Conservation (phyloP, 2,329 filamentous ascomycete genomes). For the Talaromyces sp. region DNA sequence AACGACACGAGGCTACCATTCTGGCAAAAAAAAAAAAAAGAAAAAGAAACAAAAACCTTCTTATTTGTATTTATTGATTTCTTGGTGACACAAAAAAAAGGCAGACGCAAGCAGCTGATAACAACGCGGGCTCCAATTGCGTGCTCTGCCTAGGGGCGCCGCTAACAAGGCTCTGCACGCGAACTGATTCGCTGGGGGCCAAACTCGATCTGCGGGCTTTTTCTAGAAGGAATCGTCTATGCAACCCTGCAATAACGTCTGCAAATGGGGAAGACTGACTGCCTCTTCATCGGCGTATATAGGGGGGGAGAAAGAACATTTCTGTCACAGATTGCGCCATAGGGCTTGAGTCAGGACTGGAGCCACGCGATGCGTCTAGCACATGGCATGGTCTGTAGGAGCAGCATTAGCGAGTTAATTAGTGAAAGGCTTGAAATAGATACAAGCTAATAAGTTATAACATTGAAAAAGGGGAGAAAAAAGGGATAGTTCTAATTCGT, state of each 20-base stretch:
- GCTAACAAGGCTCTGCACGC: background rate
- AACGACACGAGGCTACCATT: too few relatives aligned
- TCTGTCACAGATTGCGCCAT: background rate
- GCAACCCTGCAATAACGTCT: background rate
- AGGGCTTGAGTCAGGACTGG: too few relatives aligned
- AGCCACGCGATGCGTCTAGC: too few relatives aligned
- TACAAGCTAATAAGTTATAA: background rate
- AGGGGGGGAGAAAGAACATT: background rate
- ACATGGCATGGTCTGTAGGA: too few relatives aligned
- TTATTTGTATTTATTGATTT: background rate
- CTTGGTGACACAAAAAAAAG: background rate
- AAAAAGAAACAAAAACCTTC: background rate
- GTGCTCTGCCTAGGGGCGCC: constrained; percentile 2
- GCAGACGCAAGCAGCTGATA: constrained; percentile 6
- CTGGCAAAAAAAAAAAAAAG: background rate
- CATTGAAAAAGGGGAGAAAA: too few relatives aligned
- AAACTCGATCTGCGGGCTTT: background rate
- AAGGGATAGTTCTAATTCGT: too few relatives aligned
- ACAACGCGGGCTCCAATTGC: constrained; percentile 12
- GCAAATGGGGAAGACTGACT: background rate
- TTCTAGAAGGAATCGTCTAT: background rate
- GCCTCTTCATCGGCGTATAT: background rate
- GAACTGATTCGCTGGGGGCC: background rate
- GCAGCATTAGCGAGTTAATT: too few relatives aligned
- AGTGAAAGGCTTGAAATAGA: background rate